These are phyloP conservation scores for Furcasterigmium furcatum DNA, from an alignment of 2,329 filamentous ascomycete species.

Conservation along the genomic window DNA sequence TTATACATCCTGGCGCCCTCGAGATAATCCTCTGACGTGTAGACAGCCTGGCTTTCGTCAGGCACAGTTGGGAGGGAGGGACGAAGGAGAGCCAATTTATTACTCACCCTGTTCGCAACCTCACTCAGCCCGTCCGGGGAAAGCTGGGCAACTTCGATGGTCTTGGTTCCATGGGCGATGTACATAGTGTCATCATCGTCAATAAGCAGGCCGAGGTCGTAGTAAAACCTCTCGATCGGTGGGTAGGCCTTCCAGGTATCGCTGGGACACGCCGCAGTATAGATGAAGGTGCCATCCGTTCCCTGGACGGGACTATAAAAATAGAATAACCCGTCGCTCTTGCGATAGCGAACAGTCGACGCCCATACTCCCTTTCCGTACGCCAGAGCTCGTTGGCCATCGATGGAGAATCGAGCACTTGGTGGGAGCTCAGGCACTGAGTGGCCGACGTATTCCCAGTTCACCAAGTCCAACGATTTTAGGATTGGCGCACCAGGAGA, in stretches of 20 bases:
- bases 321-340: conserved; percentile 9
- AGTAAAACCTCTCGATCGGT: conserved; percentile 31
- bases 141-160: conserved; percentile 38
- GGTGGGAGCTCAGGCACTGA: conserved; percentile 36
- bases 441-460: conserved; percentile 38
- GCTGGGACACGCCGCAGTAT: conserved; percentile 15
- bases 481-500: conserved; percentile 50
- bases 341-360: conserved; percentile 40
- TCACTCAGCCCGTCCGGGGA: conserved; percentile 38
- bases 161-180: conserved; percentile 37
- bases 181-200: conserved; percentile 46
- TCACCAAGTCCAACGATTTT: conserved; percentile 46
- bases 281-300: conserved; percentile 9
- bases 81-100: too few relatives aligned
- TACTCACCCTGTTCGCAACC: conserved; percentile 36
- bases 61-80: too few relatives aligned
- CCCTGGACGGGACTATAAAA: conserved; percentile 10
- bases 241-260: conserved; percentile 2
- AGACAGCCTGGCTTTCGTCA: background rate
- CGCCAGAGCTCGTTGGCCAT: conserved; percentile 29
- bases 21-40: conserved; percentile 18
- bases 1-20: conserved; percentile 56
- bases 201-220: conserved; percentile 41
- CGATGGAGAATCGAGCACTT: conserved; percentile 38
- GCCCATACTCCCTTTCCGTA: conserved; percentile 57